phyloP scores from a whole-genome alignment of 139 green algal species.

The Astrephomene gubernaculifera region DNA sequence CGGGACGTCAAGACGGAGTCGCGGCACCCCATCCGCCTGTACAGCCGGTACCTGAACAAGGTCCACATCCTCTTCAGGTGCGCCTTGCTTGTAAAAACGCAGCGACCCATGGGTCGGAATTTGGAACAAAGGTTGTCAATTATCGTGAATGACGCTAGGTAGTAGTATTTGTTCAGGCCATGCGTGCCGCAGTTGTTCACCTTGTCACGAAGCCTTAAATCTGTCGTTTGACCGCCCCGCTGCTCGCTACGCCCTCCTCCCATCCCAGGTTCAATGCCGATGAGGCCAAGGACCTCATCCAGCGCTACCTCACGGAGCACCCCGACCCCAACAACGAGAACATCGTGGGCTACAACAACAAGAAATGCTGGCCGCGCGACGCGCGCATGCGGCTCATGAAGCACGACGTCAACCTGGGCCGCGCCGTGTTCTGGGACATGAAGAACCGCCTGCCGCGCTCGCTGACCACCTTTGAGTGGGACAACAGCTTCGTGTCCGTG shows the following conservation, averaged over 20 bases:
- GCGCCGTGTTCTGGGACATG: conserved; percentile 98
- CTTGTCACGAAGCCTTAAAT: no score
- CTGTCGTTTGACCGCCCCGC: no score
- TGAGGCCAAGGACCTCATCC: conserved; percentile 94
- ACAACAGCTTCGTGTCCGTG: conserved; percentile 95
- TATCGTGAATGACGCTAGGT: no score
- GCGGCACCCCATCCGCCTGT: conserved; percentile 97
- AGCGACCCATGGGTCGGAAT: no score
- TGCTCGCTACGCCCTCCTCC: background rate
- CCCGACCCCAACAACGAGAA: conserved; percentile 99
- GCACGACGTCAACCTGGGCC: conserved; percentile 99
- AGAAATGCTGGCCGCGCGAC: conserved; percentile 98
- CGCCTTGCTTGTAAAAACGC: no score
- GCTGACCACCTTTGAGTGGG: conserved; percentile 98
- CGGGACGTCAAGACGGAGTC: conserved; percentile 88
- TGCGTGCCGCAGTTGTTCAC: no score
- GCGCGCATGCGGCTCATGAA: conserved; percentile 99
- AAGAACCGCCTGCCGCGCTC: conserved; percentile 88
- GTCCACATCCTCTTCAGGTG: conserved; percentile 67
- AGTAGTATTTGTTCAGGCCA: no score
- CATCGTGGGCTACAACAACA: conserved; percentile 99
- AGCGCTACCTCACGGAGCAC: conserved; percentile 99
- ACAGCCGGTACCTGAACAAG: conserved; percentile 91
- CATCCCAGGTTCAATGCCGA: conserved; percentile 93
- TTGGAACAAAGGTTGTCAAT: no score